Conservation (phyloP, 176 grass and related monocot genomes). For the Cenchrus purpureus region DNA sequence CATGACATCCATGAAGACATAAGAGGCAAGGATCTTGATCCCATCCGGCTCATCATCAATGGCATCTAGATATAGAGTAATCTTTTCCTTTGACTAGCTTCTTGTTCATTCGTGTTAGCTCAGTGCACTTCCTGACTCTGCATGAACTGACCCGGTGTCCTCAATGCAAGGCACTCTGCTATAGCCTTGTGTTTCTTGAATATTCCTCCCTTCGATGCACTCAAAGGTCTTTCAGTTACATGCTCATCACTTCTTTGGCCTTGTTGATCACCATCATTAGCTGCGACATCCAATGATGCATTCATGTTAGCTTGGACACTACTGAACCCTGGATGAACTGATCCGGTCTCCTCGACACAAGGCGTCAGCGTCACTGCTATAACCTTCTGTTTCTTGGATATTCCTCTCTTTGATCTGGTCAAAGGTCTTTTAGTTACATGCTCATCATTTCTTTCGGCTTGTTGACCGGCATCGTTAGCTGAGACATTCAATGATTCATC, state of each 20-base stretch:
- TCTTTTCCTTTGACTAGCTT: not conserved
- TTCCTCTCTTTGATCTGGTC: not conserved
- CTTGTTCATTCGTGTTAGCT: not conserved
- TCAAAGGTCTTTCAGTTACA: not conserved
- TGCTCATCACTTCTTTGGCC: slow-evolving; percentile 4
- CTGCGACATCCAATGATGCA: not conserved
- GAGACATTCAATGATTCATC: not conserved
- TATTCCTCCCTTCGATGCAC: not conserved
- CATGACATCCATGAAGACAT: not conserved
- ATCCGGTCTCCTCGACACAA: not conserved
- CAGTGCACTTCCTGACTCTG: not conserved
- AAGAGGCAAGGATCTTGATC: not conserved
- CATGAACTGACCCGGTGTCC: not conserved
- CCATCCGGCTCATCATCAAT: not conserved
- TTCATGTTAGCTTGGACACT: not conserved
- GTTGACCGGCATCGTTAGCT: not conserved
- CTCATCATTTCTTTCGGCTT: not conserved
- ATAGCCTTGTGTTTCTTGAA: not conserved
- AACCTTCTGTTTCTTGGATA: slow-evolving; percentile 1
- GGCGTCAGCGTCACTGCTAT: no score
- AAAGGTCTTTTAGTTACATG: not conserved
- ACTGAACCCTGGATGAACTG: not conserved
- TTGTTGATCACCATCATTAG: not conserved
- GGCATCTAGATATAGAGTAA: not conserved
- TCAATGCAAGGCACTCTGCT: not conserved